Evolutionary conservation across 2,329 filamentous ascomycete species (phyloP), one percentile per base, ranked within the genome.

Genomic region (Penicillium sp.): DNA sequence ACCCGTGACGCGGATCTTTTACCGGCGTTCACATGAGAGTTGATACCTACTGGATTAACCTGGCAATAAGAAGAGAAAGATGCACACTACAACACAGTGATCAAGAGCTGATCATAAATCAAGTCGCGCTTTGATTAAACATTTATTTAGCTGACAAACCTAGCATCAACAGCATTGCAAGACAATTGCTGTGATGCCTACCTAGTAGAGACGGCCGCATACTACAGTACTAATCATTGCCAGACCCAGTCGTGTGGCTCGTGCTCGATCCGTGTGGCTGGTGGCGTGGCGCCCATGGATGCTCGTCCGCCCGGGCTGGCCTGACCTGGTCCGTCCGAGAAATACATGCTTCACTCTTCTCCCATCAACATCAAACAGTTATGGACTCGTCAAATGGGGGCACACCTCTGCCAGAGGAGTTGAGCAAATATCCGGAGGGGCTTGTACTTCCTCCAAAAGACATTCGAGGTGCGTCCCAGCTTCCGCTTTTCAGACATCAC

Each of bases 371-470:
- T 39, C 48, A 39, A 25, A 50, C 43, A 39, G 63, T 42, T 45
- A 73, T 74, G 71, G 66, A 72, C 47, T 60, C 60, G 34, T 66
- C 71, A 45, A 72, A 72, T 58, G 69, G 68, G 32, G 63, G 64
- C 48, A 66, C 68, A 18, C 63, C 68, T 9, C 56, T 70, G 9
- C 64, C 69, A 24, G 76, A 81, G 47, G 71, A 90, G 54, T 80
- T 83, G 53, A 80, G 83, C 66, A 91, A 90, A 68, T 83, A 88
- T 32, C 91, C 91, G 3, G 74, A 84, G 49, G 89, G 90, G 53
- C 79, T 95, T 55, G 87, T 96, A 48, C 79, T 96, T 46, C 93
- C 93, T 24, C 93, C 83, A 0, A 81, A 84, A 66, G 87, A 90
- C 65, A 90, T 96, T 63, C 84, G 90, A 76, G 76, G 77, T 76